These are phyloP conservation scores for Hymenoscyphus infarciens DNA, from an alignment of 2,329 filamentous ascomycete species.

Conservation along the genomic window DNA sequence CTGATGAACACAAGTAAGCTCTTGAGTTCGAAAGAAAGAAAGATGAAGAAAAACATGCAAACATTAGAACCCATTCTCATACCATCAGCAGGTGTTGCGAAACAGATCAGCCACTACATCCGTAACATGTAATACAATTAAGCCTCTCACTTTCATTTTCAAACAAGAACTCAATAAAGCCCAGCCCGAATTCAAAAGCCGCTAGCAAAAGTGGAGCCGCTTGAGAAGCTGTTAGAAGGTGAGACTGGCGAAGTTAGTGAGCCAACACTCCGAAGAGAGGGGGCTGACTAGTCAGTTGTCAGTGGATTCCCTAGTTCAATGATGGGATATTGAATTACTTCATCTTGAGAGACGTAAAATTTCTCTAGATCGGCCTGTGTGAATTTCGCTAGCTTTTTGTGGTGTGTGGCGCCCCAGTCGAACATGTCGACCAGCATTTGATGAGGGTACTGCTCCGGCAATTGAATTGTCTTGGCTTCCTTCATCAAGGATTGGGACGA, in stretches of 20 bases:
- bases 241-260: neutral
- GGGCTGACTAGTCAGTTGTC: neutral
- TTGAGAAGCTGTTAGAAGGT: neutral
- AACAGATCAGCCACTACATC: neutral
- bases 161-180: neutral
- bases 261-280: neutral
- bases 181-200: neutral
- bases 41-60: neutral
- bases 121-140: neutral
- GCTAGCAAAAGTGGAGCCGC: neutral
- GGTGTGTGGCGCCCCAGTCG: neutral
- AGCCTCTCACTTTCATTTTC: neutral
- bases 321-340: neutral
- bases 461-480: neutral
- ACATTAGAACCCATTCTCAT: neutral
- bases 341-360: neutral
- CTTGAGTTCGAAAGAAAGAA: neutral
- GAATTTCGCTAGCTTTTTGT: neutral
- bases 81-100: neutral
- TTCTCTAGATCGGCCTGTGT: neutral
- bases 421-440: slow-evolving; percentile 9
- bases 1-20: neutral
- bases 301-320: neutral
- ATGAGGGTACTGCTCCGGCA: neutral
- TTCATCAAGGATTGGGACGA: neutral